phyloP scores from a whole-genome alignment of 2,329 filamentous ascomycete genomes.

The Fusarium penzigii region DNA sequence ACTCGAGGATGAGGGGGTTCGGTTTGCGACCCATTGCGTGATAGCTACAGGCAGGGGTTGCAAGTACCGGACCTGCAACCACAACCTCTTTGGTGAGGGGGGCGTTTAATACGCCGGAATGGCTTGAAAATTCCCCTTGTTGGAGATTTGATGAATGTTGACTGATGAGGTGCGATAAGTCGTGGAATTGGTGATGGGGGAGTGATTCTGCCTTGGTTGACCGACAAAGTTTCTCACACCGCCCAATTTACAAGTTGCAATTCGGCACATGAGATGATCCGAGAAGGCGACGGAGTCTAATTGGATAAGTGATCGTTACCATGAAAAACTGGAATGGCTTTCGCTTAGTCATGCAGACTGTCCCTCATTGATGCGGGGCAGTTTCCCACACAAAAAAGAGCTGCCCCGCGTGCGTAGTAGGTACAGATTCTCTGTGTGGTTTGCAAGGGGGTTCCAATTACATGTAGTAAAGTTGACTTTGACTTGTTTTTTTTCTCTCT shows the following conservation, averaged over 20 bases:
- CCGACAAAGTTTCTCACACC: constrained; percentile 30
- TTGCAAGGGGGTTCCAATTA: no score
- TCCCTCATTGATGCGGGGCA: not conserved
- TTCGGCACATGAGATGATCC: constrained; percentile 26
- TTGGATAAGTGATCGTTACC: not conserved
- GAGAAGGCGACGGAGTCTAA: not conserved
- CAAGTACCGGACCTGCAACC: constrained; percentile 30
- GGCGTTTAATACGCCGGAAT: constrained; percentile 17
- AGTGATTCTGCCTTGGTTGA: constrained; percentile 37
- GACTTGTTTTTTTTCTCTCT: no score
- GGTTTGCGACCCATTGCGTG: constrained; percentile 76
- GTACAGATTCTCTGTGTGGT: no score
- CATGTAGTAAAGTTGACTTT: no score
- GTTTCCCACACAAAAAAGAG: not conserved
- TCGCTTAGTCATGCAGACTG: not conserved
- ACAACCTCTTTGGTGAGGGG: constrained; percentile 22
- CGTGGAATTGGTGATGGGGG: constrained; percentile 26
- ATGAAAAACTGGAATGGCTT: not conserved
- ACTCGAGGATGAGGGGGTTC: constrained; percentile 82
- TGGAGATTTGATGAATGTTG: constrained; percentile 14
- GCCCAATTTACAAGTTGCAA: constrained; percentile 41
- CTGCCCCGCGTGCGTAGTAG: no score
- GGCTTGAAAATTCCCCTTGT: constrained; percentile 13
- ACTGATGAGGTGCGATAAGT: constrained; percentile 13
- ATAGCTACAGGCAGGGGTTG: constrained; percentile 16